Evolutionary conservation across 192 early-diverging fungal species (phyloP), one percentile per base, ranked within the genome.

Genomic region (Phycomyces blakesleeanus): DNA sequence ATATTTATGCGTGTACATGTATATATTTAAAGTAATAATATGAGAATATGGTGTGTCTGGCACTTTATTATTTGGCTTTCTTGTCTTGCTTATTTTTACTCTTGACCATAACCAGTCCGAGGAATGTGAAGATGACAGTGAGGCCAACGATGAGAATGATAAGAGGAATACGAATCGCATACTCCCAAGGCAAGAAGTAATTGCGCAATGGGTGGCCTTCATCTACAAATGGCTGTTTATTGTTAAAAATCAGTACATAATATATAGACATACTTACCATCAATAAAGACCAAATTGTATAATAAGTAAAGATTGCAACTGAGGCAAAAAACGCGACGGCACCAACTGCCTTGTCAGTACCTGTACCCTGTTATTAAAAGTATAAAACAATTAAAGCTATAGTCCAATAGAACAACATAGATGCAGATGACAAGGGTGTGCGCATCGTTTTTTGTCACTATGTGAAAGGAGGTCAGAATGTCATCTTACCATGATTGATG

Each of bases 121-220:
- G 74, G 77, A 97, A 96, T 7, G 84, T 84, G 42, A 81, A 79
- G 49, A 96, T 74, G 21, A 82, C 85, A 0, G 90, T 87, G 27
- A 93, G 75, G 16, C 90, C 94, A 18, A 88, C 76, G 21, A 93
- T 84, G 12, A 97, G 75, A 52, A 96, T 72, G 18, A 91, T 79
- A 27, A 93, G 87, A 5, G 95, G 94, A 27, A 92, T 79, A 29
- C 87, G 87, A 62, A 97, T 90, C n/a, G 94, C 92, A 71, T 88
- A 93, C 74, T 87, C 85, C 50, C 85, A 80, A 24, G 87, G 84
- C 47, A 89, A 92, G 69, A 97, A 97, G 59, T 85, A 91, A 25
- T 64, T 68, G 50, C 89, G 87, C 24, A 91, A 65, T 6, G 87
- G 82, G 75, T 93, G 86, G 40, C 80, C 79, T 63, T 81, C 81